Evolutionary conservation across 2,329 filamentous ascomycete genomes (phyloP), one percentile per base, ranked within the genome.

Genomic region (Sclerotinia minor): DNA sequence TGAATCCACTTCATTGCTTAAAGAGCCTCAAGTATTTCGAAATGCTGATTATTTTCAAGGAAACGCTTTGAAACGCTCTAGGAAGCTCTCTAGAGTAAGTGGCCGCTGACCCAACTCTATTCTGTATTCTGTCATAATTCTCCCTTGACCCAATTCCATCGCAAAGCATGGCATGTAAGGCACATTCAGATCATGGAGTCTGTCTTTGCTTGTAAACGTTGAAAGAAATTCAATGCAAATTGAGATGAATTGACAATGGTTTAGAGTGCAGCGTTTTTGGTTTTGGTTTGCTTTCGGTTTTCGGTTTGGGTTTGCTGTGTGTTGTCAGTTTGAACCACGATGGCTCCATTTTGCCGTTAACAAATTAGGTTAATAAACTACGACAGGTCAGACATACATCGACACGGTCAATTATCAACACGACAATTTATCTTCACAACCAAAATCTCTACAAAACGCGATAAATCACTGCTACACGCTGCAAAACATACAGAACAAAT

Each of bases 261-360:
- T 17, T 41, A 41, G 0, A 38, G 11, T 38, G 38, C 13, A 38
- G 38, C 13, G 8, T 5, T 7, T 35, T 35, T 35, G 7, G 7
- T 35, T 7, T 59, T 5, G 8, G 9, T 29, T 19, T 5, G 8
- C 5, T 29, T 19, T 32, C 45, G 11, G n/a, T 8, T 44, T 41
- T 41, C 13, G 15, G 4, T 29, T 35, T 49, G 15, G 29, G 7
- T 9, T 38, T 55, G 53, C 13, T 32, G n/a, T 49, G 44, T 49
- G 17, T 35, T 60, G 44, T 41, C 11, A 17, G 13, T 35, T 35
- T 7, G 9, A 54, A 29, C 26, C 6, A 32, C 26, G 17, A 45
- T 60, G 21, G 26, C 58, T 60, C 11, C 44, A 9, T 47, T 47
- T 47, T 47, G 41, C 47, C 59, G 59, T 45, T 45, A 50, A 63